Conservation (phyloP, 257 asterid species). For the Oldenlandia corymbosa region DNA sequence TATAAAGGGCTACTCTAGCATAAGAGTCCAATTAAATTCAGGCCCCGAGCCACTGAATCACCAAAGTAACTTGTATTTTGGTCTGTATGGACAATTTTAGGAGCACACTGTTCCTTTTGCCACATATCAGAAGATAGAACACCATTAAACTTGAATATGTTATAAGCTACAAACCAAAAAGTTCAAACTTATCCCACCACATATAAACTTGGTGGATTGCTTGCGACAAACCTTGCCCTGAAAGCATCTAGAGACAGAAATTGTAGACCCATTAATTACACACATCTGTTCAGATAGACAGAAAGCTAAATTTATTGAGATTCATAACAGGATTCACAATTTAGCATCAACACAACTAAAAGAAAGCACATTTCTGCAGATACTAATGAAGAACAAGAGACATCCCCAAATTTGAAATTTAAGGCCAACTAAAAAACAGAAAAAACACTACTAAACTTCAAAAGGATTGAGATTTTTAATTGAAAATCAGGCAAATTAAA, state of each 20-base stretch:
- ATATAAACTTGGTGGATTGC: background rate
- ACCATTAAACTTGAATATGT: background rate
- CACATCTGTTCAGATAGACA: background rate
- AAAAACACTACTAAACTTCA: too few species aligned
- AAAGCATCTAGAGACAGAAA: background rate
- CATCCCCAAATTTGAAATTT: too few species aligned
- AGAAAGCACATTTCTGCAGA: background rate
- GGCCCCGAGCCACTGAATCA: background rate
- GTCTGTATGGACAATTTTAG: background rate
- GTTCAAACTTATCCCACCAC: background rate
- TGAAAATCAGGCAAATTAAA: too few species aligned
- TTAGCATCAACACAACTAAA: background rate
- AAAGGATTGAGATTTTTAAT: too few species aligned
- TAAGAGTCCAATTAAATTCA: background rate
- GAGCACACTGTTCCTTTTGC: background rate
- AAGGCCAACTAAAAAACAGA: too few species aligned
- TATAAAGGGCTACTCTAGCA: background rate
- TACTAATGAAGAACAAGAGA: background rate
- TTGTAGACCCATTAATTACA: background rate
- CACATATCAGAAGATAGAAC: background rate
- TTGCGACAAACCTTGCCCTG: slow-evolving; percentile 2
- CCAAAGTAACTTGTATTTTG: background rate
- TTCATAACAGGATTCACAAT: background rate
- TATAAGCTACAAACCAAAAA: background rate
- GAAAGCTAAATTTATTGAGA: background rate